Base-by-base conservation (phyloP, 2,329 filamentous ascomycete genomes). In the Tolypocladium guangdongense region DNA sequence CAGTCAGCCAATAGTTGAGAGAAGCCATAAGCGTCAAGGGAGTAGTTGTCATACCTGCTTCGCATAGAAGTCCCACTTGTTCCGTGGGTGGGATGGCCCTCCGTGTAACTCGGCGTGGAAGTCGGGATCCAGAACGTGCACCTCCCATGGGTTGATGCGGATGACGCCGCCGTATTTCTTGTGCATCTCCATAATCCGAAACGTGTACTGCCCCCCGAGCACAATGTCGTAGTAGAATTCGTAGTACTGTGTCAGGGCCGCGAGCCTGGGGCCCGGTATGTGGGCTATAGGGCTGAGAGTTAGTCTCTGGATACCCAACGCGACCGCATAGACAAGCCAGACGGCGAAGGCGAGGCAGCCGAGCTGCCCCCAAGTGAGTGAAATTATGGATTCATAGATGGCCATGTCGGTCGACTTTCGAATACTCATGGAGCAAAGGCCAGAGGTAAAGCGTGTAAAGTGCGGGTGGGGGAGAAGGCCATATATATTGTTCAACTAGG, bases 211-310 rank as follows among this genome's bases (percentile, higher is more conserved):
- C 2, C 72, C 74, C 7, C 68, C 66, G 7, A 68, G 61, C 43
- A 72, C 52, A 22, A 74, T 62, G 52, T 76, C 72, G 54, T 74
- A 74, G 59, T 74, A 76, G 49, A 68, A 66, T 56, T 72, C 70
- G 54, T 72, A 72, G 62, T 66, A 70, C 50, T 67, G 62, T 49
- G 69, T 71, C 49, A 70, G 57, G 5, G 69, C 70, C 30, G 71
- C 68, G 35, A 73, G 63, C 56, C 59, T 68, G 51, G 70, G 70
- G 3, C 71, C 71, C 0, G 71, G 70, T 47, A 73, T 65, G 52
- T 65, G 62, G 48, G 69, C 63, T 38, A 72, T 62, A 12, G 71
- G 69, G 53, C 70, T 71, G 52, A 72, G 60, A 59, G 63, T 70
- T 27, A 72, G 57, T 50, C 70, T 60, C 51, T 61, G 60, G 52